A percentile compares a stretch with the other conserved stretches of the same genome.
Conservation (phyloP, 306 rosid species). For the Vigna trinervia region DNA sequence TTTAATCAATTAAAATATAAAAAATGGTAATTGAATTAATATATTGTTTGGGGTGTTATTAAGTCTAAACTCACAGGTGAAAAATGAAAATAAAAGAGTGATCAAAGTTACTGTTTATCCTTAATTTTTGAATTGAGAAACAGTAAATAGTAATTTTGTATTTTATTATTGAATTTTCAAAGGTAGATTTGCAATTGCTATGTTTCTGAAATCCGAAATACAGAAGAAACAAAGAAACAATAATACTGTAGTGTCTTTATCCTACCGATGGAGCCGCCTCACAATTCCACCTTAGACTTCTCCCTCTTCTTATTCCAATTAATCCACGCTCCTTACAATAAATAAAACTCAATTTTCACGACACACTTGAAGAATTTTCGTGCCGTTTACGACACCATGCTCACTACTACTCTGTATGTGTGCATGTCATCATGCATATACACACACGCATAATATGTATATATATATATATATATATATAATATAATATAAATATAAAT, state of each 20-base stretch:
- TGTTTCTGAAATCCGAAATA: background rate
- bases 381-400: constrained; percentile 65
- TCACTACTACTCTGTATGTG: background rate
- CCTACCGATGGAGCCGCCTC: constrained; percentile 63
- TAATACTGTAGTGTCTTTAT: constrained; percentile 34
- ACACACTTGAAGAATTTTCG: constrained; percentile 49
- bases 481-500: constrained; percentile 20
- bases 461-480: constrained; percentile 38
- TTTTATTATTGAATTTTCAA: constrained; percentile 3
- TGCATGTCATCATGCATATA: background rate
- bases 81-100: too few species aligned
- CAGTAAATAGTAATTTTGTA: background rate
- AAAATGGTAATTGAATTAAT: too few species aligned
- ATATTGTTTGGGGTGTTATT: too few species aligned
- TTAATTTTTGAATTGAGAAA: background rate
- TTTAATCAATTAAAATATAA: too few species aligned
- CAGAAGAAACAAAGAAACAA: background rate
- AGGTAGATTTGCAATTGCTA: constrained; percentile 10
- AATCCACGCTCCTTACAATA: constrained; percentile 6
- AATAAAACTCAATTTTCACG: constrained; percentile 41
- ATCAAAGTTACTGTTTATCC: too few species aligned
- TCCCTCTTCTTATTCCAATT: constrained; percentile 25
- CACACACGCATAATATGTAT: background rate
- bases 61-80: too few species aligned
- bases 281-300: constrained; percentile 42